Base-by-base conservation (phyloP, 441 rosid genomes). In the Kokia cookei region DNA sequence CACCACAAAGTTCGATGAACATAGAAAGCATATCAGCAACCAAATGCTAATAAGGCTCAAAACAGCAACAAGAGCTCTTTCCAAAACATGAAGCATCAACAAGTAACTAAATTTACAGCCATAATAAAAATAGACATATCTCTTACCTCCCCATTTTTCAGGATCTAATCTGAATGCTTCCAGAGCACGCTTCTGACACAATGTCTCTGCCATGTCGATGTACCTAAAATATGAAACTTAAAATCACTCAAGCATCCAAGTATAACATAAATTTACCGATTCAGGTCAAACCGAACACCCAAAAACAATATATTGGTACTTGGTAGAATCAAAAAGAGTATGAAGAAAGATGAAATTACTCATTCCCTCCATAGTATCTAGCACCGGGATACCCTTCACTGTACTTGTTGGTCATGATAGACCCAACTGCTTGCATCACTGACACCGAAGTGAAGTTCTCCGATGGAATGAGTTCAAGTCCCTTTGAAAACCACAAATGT, bases 321-420 rank as follows among this genome's bases (percentile, higher is more conserved):
- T 2, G 53, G 70, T n/a, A 71, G 19, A 75, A 71, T 45, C 5
- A 3, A 61, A 61, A 15, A 29, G 50, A 55, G 29, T 63, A 65
- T 54, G 7, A 72, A 61, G 22, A 69, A 51, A 0, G 66, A 47
- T 7, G 26, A 76, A 75, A 91, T 66, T 85, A 93, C 98, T 93
- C 97, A 29, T 93, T 93, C 84, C 98, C 98, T 83, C 98, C 98
- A 66, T 93, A 93, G 86, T 93, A 93, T 93, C 98, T 86, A 0
- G 98, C 97, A 78, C 98, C 97, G 11, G 97, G 98, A 78, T 93
- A 93, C 62, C 98, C 98, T 88, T 93, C 98, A 87, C 98, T 93
- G 80, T 93, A 93, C 80, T 93, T 93, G 85, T 93, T 93, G 76
- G 98, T 93, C 98, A 90, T 93, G 55, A 90, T 82, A 55, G 96